These are phyloP conservation scores for Combretum micranthum DNA, from an alignment of 345 rosid species.

Conservation along the genomic window DNA sequence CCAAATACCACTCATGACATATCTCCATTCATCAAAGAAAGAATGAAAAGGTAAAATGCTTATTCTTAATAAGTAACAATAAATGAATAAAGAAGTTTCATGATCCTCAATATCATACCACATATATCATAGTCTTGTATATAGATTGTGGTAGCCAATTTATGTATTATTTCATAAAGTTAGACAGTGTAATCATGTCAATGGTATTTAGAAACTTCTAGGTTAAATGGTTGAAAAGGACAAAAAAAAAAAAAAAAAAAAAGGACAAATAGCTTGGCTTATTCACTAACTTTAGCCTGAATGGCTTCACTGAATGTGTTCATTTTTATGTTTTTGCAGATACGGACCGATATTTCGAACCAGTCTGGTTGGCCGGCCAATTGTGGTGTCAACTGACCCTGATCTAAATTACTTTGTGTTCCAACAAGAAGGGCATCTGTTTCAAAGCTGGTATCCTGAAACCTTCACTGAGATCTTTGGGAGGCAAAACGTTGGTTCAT, in stretches of 20 bases:
- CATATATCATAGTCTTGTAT: too few species aligned
- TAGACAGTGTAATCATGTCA: neutral
- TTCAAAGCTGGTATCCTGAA: slow-evolving; percentile 16
- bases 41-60: slow-evolving; percentile 8
- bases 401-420: slow-evolving; percentile 15
- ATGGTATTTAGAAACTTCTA: slow-evolving; percentile 4
- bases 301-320: too few species aligned
- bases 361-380: slow-evolving; percentile 12
- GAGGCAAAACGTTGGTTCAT: slow-evolving; percentile 3
- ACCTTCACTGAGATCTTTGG: slow-evolving; percentile 14
- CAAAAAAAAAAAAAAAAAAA: too few species aligned
- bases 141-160: too few species aligned
- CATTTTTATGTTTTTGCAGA: slow-evolving; percentile 3
- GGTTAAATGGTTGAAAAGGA: too few species aligned
- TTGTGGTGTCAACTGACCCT: slow-evolving; percentile 20
- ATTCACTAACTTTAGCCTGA: too few species aligned
- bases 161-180: neutral
- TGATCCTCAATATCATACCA: too few species aligned
- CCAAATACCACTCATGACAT: slow-evolving; percentile 16
- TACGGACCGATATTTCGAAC: slow-evolving; percentile 20
- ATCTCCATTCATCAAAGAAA: slow-evolving; percentile 14
- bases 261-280: too few species aligned
- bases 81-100: too few species aligned
- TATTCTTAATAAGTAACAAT: neutral
- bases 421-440: slow-evolving; percentile 13